Evolutionary conservation across 257 asterid genomes (phyloP), one percentile per base, ranked within the genome.

Genomic region (Paulownia fortunei): DNA sequence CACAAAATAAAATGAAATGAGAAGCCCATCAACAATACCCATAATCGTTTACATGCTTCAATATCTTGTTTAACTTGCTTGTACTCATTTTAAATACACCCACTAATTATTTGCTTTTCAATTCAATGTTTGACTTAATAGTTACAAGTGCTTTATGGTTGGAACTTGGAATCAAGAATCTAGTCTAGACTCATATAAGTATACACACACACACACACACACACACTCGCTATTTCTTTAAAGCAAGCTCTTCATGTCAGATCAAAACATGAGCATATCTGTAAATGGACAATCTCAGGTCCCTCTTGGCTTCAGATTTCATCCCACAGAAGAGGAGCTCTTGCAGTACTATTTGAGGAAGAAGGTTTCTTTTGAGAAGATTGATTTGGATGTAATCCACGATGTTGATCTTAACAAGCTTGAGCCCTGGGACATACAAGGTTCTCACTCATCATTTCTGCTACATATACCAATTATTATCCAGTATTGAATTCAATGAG

Each of bases 391-490:
- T 71, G 91, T 88, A 3, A 88, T 90, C 64, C 85, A 73, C 73
- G 92, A 88, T 77, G 91, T 90, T 42, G 95, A 90, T 84, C 95
- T 90, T 70, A 88, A 90, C 85, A 88, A 90, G 80, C 92, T 88
- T 32, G 95, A 90, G 83, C 92, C 95, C 0, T 90, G 92, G 95
- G 95, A 90, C 39, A 90, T 90, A 24, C 91, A 88, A 88, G 95
- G 91, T 87, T n/a, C 8, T 13, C 16, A 16, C 32, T 8, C 8
- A 32, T 72, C 5, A 2, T 78, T 16, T 4, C 8, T 5, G 19
- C 1, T 47, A 3, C 2, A 44, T 37, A n/a, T 49, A n/a, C n/a
- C n/a, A n/a, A n/a, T n/a, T n/a, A n/a, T n/a, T n/a, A n/a, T n/a
- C n/a, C n/a, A n/a, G n/a, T n/a, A n/a, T n/a, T n/a, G n/a, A n/a